Evolutionary conservation across 768 basidiomycete genomes (phyloP).

Genomic region (Baorangia bicolor): DNA sequence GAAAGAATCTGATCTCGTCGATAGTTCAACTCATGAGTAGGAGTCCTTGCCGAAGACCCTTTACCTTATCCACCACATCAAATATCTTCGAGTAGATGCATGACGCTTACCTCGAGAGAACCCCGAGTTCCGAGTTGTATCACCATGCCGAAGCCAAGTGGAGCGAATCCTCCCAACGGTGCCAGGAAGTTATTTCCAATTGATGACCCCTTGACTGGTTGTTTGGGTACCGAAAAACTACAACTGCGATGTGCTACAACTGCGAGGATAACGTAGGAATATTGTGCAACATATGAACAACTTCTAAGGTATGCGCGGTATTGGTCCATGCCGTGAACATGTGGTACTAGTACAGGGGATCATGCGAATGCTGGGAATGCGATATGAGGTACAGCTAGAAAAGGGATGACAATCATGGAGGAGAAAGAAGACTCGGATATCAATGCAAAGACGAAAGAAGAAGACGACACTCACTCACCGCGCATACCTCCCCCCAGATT

Average conservation of each 20-base stretch:
- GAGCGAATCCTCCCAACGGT: not conserved
- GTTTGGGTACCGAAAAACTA: conserved; percentile 13
- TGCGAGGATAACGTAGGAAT: conserved; percentile 20
- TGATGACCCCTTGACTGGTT: conserved; percentile 4
- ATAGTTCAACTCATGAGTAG: conserved; percentile 28
- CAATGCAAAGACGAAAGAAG: conserved; percentile 2
- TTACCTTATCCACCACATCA: conserved; percentile 15
- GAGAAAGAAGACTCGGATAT: conserved; percentile 1
- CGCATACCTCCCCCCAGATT: conserved; percentile 19
- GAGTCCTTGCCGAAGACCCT: not conserved
- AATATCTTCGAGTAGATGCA: conserved; percentile 17
- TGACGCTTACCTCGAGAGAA: conserved; percentile 3
- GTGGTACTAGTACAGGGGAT: conserved; percentile 23
- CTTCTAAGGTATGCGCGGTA: conserved; percentile 22
- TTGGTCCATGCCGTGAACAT: conserved; percentile 24
- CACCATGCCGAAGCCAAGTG: conserved; percentile 9
- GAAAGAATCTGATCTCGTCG: conserved; percentile 3
- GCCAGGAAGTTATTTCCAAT: conserved; percentile 2
- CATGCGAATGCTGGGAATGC: conserved; percentile 28
- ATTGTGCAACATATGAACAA: conserved; percentile 15
- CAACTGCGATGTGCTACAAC: conserved; percentile 21
- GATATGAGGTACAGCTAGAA: conserved; percentile 16
- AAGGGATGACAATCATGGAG: not conserved
- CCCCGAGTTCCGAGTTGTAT: conserved; percentile 15
- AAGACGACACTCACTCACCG: conserved; percentile 18